phyloP scores from a whole-genome alignment of 768 basidiomycete genomes.

The Boletellus emodensis region DNA sequence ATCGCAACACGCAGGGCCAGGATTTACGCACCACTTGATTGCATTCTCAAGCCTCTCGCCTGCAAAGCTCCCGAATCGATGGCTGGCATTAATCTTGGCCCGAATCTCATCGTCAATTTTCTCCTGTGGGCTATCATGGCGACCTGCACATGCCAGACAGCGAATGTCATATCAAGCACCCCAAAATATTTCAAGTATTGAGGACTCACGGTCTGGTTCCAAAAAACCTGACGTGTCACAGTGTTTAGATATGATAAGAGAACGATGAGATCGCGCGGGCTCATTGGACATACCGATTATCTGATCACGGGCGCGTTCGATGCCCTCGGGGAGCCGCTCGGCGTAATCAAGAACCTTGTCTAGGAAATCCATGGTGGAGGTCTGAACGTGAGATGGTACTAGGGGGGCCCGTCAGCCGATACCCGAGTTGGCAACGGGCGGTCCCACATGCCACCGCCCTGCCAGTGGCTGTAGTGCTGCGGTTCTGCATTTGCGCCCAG shows the following conservation, averaged over 20 bases:
- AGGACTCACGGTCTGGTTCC: slow-evolving; percentile 32
- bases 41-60: slow-evolving; percentile 60
- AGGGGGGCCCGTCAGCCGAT: background rate
- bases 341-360: slow-evolving; percentile 35
- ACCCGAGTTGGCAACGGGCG: background rate
- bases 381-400: background rate
- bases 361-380: slow-evolving; percentile 38
- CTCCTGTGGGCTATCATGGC: slow-evolving; percentile 77
- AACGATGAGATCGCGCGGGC: background rate
- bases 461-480: background rate
- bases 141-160: slow-evolving; percentile 30
- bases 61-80: slow-evolving; percentile 88
- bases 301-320: slow-evolving; percentile 35
- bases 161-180: background rate
- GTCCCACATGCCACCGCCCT: background rate
- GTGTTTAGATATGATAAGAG: slow-evolving; percentile 1
- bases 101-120: slow-evolving; percentile 66
- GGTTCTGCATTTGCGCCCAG: too few relatives aligned
- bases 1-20: background rate
- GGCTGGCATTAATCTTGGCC: slow-evolving; percentile 67
- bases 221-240: slow-evolving; percentile 27
- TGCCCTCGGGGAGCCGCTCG: slow-evolving; percentile 36
- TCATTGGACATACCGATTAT: slow-evolving; percentile 30
- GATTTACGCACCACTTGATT: slow-evolving; percentile 68
- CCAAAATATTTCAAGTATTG: background rate